These are phyloP conservation scores for Orbilia ellipsospora DNA, from an alignment of 2,329 filamentous ascomycete species.

Conservation along the genomic window DNA sequence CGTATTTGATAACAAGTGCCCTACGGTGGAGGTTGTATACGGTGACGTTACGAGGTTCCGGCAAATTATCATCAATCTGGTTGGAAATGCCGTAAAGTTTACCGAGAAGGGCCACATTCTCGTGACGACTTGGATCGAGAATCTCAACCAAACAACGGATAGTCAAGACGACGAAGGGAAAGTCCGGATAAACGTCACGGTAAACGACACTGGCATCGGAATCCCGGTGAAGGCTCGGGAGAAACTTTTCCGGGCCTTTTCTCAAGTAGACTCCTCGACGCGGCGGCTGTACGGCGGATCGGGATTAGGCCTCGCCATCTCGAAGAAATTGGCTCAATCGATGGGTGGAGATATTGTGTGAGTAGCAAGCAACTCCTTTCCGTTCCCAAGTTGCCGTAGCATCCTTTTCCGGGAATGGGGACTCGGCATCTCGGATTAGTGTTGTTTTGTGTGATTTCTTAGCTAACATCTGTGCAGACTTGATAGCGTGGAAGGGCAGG, in stretches of 20 bases:
- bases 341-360: conserved; percentile 67
- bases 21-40: conserved; percentile 64
- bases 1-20: conserved; percentile 65
- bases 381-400: conserved; percentile 6
- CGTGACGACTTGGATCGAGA: conserved; percentile 62
- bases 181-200: conserved; percentile 67
- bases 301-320: conserved; percentile 70
- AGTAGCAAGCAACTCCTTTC: conserved; percentile 59
- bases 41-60: conserved; percentile 72
- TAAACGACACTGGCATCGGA: conserved; percentile 69
- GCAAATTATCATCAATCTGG: conserved; percentile 72
- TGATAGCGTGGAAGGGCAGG: conserved; percentile 87
- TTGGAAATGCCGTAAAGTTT: conserved; percentile 73
- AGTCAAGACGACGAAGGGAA: conserved; percentile 62
- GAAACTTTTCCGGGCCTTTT: conserved; percentile 69
- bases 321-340: conserved; percentile 69
- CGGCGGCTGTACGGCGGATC: conserved; percentile 69
- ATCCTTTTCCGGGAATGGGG: neutral
- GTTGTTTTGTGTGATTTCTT: conserved; percentile 34
- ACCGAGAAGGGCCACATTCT: conserved; percentile 69
- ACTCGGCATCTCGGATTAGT: conserved; percentile 3
- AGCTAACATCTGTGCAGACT: conserved; percentile 70
- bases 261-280: conserved; percentile 68
- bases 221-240: conserved; percentile 65
- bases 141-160: conserved; percentile 59